These are phyloP conservation scores for Fraxinus albicans DNA, from an alignment of 305 asterid species.

Conservation along the genomic window DNA sequence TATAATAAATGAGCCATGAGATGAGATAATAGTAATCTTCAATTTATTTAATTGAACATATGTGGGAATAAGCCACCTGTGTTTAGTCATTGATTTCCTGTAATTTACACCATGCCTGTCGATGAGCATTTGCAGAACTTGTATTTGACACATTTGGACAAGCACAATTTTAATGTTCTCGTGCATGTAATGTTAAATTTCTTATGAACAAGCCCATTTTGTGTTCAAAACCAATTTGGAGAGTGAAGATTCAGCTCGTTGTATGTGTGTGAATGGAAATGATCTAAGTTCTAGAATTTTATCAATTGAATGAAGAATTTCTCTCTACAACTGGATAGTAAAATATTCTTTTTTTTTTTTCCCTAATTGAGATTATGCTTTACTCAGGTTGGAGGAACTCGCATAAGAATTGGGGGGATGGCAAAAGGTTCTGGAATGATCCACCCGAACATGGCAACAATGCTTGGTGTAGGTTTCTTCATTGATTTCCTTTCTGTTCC, in stretches of 20 bases:
- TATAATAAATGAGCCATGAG: background rate
- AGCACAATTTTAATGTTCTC: background rate
- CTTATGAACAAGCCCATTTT: background rate
- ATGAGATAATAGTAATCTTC: background rate
- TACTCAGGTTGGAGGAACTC: slow-evolving; percentile 70
- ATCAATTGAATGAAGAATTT: slow-evolving; percentile 2
- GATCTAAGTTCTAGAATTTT: background rate
- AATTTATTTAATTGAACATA: background rate
- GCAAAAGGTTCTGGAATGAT: slow-evolving; percentile 99
- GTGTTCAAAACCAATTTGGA: background rate
- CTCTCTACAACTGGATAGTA: background rate
- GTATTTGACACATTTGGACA: background rate
- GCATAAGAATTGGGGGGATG: slow-evolving; percentile 83
- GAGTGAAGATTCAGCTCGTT: slow-evolving; percentile 4
- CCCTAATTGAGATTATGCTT: slow-evolving; percentile 2
- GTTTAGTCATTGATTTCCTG: background rate
- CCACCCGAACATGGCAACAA: slow-evolving; percentile 98
- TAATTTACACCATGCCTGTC: background rate
- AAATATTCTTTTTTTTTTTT: background rate
- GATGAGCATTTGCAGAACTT: slow-evolving; percentile 5
- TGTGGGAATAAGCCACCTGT: background rate
- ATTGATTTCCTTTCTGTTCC: background rate
- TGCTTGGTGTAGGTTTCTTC: slow-evolving; percentile 79
- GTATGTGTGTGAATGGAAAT: slow-evolving; percentile 7
- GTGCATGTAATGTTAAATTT: background rate